Base-by-base conservation (phyloP, 495 filamentous ascomycete species). In the Hypoxylon trugodes region DNA sequence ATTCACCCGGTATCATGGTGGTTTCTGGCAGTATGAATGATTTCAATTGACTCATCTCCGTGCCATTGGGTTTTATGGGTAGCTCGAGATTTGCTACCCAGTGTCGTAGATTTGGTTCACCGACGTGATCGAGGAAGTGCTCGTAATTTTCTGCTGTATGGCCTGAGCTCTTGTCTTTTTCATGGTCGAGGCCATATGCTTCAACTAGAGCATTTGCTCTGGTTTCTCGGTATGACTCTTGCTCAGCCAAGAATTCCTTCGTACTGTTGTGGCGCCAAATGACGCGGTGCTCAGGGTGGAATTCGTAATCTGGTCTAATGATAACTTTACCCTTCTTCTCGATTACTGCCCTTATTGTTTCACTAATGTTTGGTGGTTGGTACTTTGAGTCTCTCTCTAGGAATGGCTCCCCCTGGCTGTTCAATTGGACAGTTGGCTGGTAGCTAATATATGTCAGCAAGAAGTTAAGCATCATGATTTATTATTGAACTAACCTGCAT, bases 261-360 rank as follows among this genome's bases (percentile, higher is more conserved):
- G 9, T 0, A 19, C 46, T 24, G 12, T 6, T 2, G 35, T 70
- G 56, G 13, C 70, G 70, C 70, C 70, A 72, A 10, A 10, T 18
- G 13, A 72, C 43, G 38, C 67, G 70, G 21, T 72, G 49, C 38
- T 72, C 70, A 4, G 70, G 70, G 18, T 70, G 64, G 10, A 70
- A 8, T 3, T 26, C 38, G 41, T 72, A 72, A 1, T 4, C 10
- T 16, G 70, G 70, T 9, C 68, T 60, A 21, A 10, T 30, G 24
- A 72, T 38, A 16, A 6, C 0, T 9, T 32, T 45, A 28, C 3
- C 26, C 25, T 4, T 25, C 15, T 57, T 24, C 30, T n/a, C 30
- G 8, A 3, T 13, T 7, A 19, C 24, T 37, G 7, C 10, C 22
- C 25, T 1, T 24, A n/a, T n/a, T n/a, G n/a, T n/a, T n/a, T n/a